A percentile compares a stretch with the other conserved stretches of the same genome.
Evolutionary conservation across 148 eudicot species (phyloP).

Genomic region (Nepenthes gracilis): DNA sequence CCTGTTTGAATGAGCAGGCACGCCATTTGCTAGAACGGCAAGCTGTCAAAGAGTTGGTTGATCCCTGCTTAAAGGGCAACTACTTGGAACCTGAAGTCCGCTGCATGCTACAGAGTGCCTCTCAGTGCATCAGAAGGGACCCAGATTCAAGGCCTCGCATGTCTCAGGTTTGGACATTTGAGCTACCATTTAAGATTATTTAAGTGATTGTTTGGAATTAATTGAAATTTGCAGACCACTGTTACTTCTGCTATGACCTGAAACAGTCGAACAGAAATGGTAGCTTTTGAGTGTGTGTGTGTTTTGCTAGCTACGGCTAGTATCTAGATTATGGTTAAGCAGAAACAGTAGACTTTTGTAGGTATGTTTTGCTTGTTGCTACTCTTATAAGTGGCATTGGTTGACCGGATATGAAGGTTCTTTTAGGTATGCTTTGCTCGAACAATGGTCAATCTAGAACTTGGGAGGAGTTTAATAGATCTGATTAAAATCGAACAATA

Average conservation of each 20-base stretch:
- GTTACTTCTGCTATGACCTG: background rate
- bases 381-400: too few species aligned
- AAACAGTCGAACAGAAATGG: too few species aligned
- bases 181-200: background rate
- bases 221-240: background rate
- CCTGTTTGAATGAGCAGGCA: slow-evolving; percentile 37
- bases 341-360: too few species aligned
- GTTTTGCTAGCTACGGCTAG: too few species aligned
- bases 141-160: slow-evolving; percentile 85
- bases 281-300: too few species aligned
- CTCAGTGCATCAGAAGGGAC: slow-evolving; percentile 64
- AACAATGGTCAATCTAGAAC: too few species aligned
- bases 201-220: background rate
- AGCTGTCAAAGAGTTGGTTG: slow-evolving; percentile 45
- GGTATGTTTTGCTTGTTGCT: too few species aligned
- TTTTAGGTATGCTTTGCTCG: too few species aligned
- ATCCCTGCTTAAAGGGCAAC: slow-evolving; percentile 38
- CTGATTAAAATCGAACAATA: too few species aligned
- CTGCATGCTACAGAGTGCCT: slow-evolving; percentile 64
- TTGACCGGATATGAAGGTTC: too few species aligned
- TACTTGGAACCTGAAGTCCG: slow-evolving; percentile 55
- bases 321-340: too few species aligned
- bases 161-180: slow-evolving; percentile 61
- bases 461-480: too few species aligned
- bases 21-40: slow-evolving; percentile 56